Evolutionary conservation across 2,329 filamentous ascomycete species (phyloP).

Genomic region (Arthroderma sp.): DNA sequence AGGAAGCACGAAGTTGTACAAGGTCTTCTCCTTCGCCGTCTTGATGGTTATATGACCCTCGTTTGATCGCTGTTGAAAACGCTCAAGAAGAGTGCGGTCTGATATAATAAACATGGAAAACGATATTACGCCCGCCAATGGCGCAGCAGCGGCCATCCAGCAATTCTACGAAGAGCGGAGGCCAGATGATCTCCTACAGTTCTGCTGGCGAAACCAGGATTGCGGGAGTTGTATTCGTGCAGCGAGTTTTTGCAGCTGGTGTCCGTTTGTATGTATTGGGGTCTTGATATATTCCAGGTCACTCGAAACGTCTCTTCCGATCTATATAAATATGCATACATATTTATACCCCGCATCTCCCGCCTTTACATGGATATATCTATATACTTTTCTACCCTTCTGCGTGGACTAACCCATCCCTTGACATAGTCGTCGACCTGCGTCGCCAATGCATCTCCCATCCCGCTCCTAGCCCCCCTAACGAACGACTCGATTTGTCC

Average conservation of each 20-base stretch:
- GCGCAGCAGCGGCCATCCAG: conserved; percentile 1
- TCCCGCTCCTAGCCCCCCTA: conserved; percentile 31
- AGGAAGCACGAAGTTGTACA: neutral
- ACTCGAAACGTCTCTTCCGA: neutral
- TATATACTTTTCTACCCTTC: neutral
- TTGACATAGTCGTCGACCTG: conserved; percentile 27
- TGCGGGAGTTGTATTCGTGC: conserved; percentile 26
- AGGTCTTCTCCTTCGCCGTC: neutral
- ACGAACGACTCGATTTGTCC: conserved; percentile 28
- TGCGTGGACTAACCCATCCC: neutral
- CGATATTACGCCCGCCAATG: neutral
- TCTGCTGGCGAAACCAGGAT: conserved; percentile 29
- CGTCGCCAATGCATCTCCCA: conserved; percentile 26
- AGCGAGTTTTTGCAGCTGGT: conserved; percentile 28
- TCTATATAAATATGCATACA: neutral
- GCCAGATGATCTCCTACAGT: conserved; percentile 17
- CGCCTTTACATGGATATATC: neutral
- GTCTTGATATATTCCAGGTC: neutral
- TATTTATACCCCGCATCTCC: neutral
- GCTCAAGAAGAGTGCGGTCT: neutral
- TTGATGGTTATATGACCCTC: neutral
- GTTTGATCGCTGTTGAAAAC: neutral
- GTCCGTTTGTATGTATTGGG: conserved; percentile 24
- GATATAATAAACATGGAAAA: neutral
- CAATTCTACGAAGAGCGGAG: conserved; percentile 16